These are phyloP conservation scores for Phallus indusiatus DNA, from an alignment of 768 basidiomycete species.

Conservation along the genomic window DNA sequence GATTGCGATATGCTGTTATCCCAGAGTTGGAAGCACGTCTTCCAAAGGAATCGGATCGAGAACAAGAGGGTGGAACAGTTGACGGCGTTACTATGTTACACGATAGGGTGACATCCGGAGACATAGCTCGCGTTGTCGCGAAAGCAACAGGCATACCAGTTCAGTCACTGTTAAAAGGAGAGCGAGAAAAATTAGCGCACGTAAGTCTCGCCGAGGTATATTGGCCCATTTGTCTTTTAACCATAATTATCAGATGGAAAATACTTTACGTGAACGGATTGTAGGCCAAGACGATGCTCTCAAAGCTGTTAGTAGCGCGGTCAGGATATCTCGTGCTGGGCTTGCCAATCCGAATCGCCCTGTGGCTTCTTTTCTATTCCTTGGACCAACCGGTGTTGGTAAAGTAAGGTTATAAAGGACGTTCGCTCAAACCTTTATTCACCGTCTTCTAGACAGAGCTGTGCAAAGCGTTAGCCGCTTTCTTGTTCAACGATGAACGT, in stretches of 20 bases:
- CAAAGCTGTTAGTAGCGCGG: conserved; percentile 75
- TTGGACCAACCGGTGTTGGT: conserved; percentile 83
- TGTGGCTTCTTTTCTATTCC: conserved; percentile 86
- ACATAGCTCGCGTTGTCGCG: conserved; percentile 82
- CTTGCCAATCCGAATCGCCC: conserved; percentile 83
- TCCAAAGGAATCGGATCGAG: conserved; percentile 37
- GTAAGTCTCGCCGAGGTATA: conserved; percentile 33
- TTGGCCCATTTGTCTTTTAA: background rate
- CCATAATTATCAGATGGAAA: conserved; percentile 64
- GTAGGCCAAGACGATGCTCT: conserved; percentile 93
- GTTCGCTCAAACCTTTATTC: background rate
- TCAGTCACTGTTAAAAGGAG: conserved; percentile 78
- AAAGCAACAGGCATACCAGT: conserved; percentile 88
- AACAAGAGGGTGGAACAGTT: conserved; percentile 35
- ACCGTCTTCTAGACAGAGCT: conserved; percentile 59
- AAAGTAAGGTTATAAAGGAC: conserved; percentile 36
- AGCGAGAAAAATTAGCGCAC: conserved; percentile 82
- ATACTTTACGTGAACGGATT: conserved; percentile 58
- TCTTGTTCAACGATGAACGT: conserved; percentile 85
- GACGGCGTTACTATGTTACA: conserved; percentile 57
- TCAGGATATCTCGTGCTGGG: conserved; percentile 87
- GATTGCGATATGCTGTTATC: conserved; percentile 77
- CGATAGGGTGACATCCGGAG: conserved; percentile 80
- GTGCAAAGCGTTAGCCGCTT: conserved; percentile 78
- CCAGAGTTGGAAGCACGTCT: conserved; percentile 70